phyloP scores from a whole-genome alignment of 1,284 basidiomycete genomes.

The Wolfiporia cocos region DNA sequence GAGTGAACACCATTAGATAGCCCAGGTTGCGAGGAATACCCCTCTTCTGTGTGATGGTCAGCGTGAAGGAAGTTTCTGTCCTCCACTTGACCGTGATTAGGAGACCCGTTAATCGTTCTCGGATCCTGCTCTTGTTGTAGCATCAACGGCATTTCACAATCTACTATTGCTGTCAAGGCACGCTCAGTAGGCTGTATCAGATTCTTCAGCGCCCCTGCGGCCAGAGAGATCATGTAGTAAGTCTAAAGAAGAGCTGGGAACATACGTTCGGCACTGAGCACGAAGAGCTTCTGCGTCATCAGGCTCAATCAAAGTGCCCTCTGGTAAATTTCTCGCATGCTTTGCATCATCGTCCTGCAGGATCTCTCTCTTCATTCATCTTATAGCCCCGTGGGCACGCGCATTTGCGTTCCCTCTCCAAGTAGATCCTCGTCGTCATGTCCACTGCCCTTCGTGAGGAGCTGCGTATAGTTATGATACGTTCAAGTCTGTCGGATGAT shows the following conservation, averaged over 20 bases:
- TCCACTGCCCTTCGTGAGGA: conserved; percentile 24
- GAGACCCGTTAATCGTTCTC: not conserved
- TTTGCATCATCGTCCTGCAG: conserved; percentile 42
- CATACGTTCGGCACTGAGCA: conserved; percentile 50
- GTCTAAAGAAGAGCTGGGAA: conserved; percentile 1
- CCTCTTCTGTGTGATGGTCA: no score
- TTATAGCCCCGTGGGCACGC: conserved; percentile 34
- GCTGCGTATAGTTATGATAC: conserved; percentile 42
- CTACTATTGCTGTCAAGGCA: not conserved
- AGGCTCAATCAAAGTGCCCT: not conserved
- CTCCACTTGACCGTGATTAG: no score
- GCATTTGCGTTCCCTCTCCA: conserved; percentile 10
- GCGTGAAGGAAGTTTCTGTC: no score
- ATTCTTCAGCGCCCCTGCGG: conserved; percentile 1
- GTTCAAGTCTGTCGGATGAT: conserved; percentile 40
- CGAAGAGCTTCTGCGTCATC: conserved; percentile 37
- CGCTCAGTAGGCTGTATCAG: conserved; percentile 5
- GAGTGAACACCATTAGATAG: no score
- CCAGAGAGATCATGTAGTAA: not conserved
- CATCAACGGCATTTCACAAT: conserved; percentile 2
- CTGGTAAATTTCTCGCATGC: conserved; percentile 32
- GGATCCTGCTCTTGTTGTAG: not conserved
- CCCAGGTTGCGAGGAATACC: no score
- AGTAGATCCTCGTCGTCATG: conserved; percentile 7
- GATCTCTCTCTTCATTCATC: conserved; percentile 39